Conservation (phyloP, 148 eudicot genomes). For the Mesembryanthemum crystallinum region DNA sequence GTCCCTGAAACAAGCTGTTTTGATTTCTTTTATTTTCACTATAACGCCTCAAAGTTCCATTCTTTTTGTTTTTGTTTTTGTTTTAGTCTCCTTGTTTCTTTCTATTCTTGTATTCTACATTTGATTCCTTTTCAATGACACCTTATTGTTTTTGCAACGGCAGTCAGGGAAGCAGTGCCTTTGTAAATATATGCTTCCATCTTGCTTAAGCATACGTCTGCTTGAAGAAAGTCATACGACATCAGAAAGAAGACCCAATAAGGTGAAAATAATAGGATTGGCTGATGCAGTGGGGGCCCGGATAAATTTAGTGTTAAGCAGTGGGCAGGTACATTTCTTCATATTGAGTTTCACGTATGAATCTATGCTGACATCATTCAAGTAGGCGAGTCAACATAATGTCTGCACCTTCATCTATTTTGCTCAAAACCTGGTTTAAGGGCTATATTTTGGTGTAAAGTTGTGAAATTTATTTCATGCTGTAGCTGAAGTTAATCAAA, state of each 20-base stretch:
- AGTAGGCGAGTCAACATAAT: background rate
- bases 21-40: background rate
- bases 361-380: background rate
- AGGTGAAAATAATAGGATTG: conserved; percentile 65
- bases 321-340: conserved; percentile 60
- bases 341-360: conserved; percentile 6
- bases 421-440: background rate
- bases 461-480: background rate
- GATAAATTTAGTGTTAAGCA: conserved; percentile 60
- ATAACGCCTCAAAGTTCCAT: background rate
- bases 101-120: conserved; percentile 2
- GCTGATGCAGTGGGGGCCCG: conserved; percentile 87
- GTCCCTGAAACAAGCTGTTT: too few species aligned
- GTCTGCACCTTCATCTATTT: background rate
- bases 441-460: background rate
- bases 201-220: conserved; percentile 36
- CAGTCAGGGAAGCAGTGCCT: conserved; percentile 95
- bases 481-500: conserved; percentile 8
- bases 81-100: background rate
- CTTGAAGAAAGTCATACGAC: conserved; percentile 29
- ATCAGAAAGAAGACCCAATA: conserved; percentile 36
- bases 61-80: background rate
- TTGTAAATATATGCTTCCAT: conserved; percentile 67
- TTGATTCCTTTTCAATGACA: background rate
- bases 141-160: conserved; percentile 23